Evolutionary conservation across 768 basidiomycete genomes (phyloP).

Genomic region (Sporobolomyces pararoseus): DNA sequence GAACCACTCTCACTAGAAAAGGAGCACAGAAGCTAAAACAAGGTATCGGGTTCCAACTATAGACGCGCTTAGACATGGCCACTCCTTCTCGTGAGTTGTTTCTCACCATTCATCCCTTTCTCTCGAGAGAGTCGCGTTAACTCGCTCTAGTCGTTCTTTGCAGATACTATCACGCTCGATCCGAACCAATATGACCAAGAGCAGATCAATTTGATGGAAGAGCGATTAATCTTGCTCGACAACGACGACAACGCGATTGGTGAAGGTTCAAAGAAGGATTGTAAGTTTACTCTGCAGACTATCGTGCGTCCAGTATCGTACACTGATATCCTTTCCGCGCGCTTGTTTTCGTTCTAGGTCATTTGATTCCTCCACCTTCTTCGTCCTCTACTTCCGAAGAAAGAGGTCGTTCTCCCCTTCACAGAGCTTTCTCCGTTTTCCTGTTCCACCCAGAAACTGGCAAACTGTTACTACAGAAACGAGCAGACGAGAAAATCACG

Average conservation of each 20-base stretch:
- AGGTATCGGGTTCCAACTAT: too few relatives aligned
- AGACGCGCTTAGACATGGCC: not conserved
- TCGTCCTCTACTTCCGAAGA: constrained; percentile 22
- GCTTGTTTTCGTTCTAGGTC: constrained; percentile 58
- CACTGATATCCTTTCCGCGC: not conserved
- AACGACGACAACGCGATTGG: constrained; percentile 80
- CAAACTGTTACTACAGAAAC: constrained; percentile 84
- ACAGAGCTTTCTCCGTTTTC: constrained; percentile 97
- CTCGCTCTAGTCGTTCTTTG: not conserved
- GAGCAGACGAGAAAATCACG: constrained; percentile 97
- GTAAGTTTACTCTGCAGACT: constrained; percentile 52
- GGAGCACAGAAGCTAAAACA: too few relatives aligned
- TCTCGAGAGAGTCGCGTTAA: not conserved
- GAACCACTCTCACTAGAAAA: too few relatives aligned
- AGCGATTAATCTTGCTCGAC: constrained; percentile 80
- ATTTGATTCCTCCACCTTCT: constrained; percentile 94
- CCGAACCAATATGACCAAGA: constrained; percentile 81
- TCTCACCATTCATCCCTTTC: not conserved
- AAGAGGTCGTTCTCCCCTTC: constrained; percentile 73
- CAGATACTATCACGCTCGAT: constrained; percentile 55
- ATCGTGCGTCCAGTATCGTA: not conserved
- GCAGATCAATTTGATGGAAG: constrained; percentile 93
- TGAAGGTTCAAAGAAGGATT: constrained; percentile 91
- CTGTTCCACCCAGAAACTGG: constrained; percentile 92
- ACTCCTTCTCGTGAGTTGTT: constrained; percentile 7